phyloP scores from a whole-genome alignment of 1,284 basidiomycete genomes.

The Clitocybe nebularis region DNA sequence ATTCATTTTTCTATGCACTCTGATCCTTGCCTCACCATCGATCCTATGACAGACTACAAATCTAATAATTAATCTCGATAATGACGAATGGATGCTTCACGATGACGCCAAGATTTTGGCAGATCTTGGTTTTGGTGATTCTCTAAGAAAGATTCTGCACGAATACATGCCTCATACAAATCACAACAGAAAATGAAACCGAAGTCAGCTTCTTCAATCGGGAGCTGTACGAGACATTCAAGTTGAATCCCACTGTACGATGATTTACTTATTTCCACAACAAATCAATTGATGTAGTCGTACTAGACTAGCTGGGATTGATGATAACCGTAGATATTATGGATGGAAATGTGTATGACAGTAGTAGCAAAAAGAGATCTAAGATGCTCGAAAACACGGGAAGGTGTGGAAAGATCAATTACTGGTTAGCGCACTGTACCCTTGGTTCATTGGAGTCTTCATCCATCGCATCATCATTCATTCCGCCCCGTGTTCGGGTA shows the following conservation, averaged over 20 bases:
- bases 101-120: slow-evolving; percentile 64
- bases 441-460: slow-evolving; percentile 80
- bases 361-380: slow-evolving; percentile 22
- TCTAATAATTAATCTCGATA: slow-evolving; percentile 91
- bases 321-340: slow-evolving; percentile 32
- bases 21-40: background rate
- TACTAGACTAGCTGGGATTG: slow-evolving; percentile 50
- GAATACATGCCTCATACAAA: too few relatives aligned
- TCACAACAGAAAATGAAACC: slow-evolving; percentile 80
- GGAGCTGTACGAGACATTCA: slow-evolving; percentile 75
- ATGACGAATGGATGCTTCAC: slow-evolving; percentile 87
- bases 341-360: slow-evolving; percentile 26
- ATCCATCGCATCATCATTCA: slow-evolving; percentile 75
- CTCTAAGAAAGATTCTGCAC: background rate
- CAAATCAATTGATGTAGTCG: slow-evolving; percentile 13
- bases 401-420: too few relatives aligned
- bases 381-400: slow-evolving; percentile 17
- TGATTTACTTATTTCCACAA: slow-evolving; percentile 10
- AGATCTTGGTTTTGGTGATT: slow-evolving; percentile 72
- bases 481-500: slow-evolving; percentile 62
- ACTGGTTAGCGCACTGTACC: slow-evolving; percentile 84
- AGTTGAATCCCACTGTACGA: slow-evolving; percentile 75
- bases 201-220: slow-evolving; percentile 90
- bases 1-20: background rate
- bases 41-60: slow-evolving; percentile 71